Evolutionary conservation across 495 filamentous ascomycete species (phyloP).

Genomic region (Daldinia concentrica): DNA sequence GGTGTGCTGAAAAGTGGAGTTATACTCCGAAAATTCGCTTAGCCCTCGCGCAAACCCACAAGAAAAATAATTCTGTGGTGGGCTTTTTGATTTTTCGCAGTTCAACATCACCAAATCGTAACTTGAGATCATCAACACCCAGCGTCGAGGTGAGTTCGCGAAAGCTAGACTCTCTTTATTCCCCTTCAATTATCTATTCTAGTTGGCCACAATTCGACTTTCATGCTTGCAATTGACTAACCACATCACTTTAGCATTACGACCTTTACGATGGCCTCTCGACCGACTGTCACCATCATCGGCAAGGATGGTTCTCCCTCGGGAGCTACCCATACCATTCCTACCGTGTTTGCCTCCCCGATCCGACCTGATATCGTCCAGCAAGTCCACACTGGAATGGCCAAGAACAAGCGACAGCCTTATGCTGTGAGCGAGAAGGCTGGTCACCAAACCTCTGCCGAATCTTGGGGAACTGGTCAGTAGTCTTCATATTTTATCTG

Average conservation of each 20-base stretch:
- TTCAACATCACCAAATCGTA: conserved; percentile 39
- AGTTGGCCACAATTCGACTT: background rate
- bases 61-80: conserved; percentile 45
- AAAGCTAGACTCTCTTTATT: conserved; percentile 1
- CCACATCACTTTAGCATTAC: conserved; percentile 28
- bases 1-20: conserved; percentile 11
- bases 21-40: conserved; percentile 36
- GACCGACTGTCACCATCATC: conserved; percentile 95
- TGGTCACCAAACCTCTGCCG: conserved; percentile 98
- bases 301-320: conserved; percentile 89
- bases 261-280: conserved; percentile 79
- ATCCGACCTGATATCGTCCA: conserved; percentile 99
- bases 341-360: conserved; percentile 91
- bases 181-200: conserved; percentile 1
- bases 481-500: conserved; percentile 43
- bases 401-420: conserved; percentile 99
- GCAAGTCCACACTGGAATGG: conserved; percentile 98
- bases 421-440: conserved; percentile 99
- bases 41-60: conserved; percentile 49
- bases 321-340: conserved; percentile 86
- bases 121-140: conserved; percentile 44
- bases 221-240: conserved; percentile 26
- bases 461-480: conserved; percentile 99
- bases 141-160: conserved; percentile 44
- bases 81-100: conserved; percentile 36